Evolutionary conservation across 495 filamentous ascomycete genomes (phyloP), one percentile per base, ranked within the genome.

Genomic region (Wilcoxina mikolae): DNA sequence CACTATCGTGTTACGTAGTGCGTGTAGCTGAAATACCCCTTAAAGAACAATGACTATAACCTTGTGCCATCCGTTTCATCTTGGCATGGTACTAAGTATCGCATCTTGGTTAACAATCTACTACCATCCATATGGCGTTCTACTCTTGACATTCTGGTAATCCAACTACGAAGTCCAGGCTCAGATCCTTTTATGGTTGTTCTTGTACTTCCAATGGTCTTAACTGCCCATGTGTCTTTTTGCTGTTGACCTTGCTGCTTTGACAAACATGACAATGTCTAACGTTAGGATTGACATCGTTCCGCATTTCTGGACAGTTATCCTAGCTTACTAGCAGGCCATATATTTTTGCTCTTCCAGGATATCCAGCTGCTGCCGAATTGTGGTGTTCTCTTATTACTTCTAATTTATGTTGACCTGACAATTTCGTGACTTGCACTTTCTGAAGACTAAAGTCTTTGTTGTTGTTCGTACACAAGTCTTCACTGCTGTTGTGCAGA

Each of bases 101-200:
- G 10, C 42, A 54, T 54, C 35, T 68, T 69, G 0, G 44, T 51
- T 0, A 68, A 3, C 57, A 18, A 29, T 67, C 60, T 0, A 64
- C 59, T 0, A 68, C 47, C 0, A 67, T 58, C 0, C 67, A 24
- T 2, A 68, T 56, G 3, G 51, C 48, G 24, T 64, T 47, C 17
- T 51, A 58, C 1, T 57, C 60, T 0, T 56, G 18, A 0, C n/a
- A 52, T 1, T 17, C 15, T 7, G 53, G 58, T 23, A 58, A 31
- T 10, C 48, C 45, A 2, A 53, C 60, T 17, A 68, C 54, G 26
- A 69, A 66, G 39, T 69, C 59, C 39, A 67, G 62, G 0, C 22
- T 58, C 10, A 69, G 26, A 43, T 68, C 41, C 25, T 51, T 4
- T 60, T 57, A 68, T 0, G 38, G 47, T 5, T 28, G 10, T n/a